phyloP scores from a whole-genome alignment of 352 stramenopile genomes.

The Pythium dissotocum region DNA sequence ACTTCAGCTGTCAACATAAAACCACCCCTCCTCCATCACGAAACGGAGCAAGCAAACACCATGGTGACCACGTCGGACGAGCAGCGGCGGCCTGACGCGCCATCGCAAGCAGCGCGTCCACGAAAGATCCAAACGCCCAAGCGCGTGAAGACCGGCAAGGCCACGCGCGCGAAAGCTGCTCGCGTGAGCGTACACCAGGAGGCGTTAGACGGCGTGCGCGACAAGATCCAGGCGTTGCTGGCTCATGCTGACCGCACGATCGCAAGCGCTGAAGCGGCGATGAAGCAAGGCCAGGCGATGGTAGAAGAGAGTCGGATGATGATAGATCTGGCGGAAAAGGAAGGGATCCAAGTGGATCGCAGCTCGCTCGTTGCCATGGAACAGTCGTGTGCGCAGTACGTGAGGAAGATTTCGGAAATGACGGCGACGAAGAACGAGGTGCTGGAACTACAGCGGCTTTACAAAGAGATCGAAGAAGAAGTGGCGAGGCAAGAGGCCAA shows the following conservation, averaged over 20 bases:
- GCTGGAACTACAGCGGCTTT: not conserved
- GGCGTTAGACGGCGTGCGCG: not conserved
- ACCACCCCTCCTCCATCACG: not conserved
- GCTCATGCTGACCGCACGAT: not conserved
- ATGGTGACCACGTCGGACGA: not conserved
- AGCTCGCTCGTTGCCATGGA: not conserved
- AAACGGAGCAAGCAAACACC: not conserved
- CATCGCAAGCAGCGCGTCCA: not conserved
- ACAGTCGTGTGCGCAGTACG: not conserved
- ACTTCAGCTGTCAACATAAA: no score
- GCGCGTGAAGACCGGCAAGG: not conserved
- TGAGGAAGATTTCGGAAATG: not conserved
- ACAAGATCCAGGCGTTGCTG: not conserved
- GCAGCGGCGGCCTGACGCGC: not conserved
- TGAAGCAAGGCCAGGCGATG: not conserved
- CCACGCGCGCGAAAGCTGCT: not conserved
- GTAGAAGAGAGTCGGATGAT: not conserved
- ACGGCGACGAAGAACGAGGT: not conserved
- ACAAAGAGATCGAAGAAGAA: not conserved
- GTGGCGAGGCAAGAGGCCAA: not conserved
- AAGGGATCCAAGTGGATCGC: not conserved
- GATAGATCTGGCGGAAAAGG: not conserved
- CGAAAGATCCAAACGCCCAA: not conserved
- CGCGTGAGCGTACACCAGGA: not conserved
- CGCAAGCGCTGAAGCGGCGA: not conserved